Percentiles rank a stretch among this genome's conserved stretches.
Conservation (phyloP, 2,329 filamentous ascomycete species). For the Rhynchosporium secalis region DNA sequence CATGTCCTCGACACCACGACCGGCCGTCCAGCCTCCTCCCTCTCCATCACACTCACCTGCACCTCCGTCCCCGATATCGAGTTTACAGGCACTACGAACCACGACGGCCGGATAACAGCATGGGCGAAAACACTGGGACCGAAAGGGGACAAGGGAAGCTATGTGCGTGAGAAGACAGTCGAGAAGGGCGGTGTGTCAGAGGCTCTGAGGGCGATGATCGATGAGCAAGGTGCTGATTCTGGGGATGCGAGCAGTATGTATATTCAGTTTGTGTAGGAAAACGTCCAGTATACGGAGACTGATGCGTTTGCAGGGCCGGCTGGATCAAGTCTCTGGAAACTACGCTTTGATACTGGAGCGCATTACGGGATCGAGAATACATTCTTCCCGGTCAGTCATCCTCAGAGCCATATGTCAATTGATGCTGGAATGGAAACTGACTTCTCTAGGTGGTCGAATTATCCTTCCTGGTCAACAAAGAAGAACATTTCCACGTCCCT, state of each 20-base stretch:
- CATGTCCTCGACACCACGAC: slow-evolving; percentile 82
- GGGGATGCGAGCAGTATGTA: slow-evolving; percentile 11
- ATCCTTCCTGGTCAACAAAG: slow-evolving; percentile 50
- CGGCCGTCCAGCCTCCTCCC: slow-evolving; percentile 65
- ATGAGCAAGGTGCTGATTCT: slow-evolving; percentile 16
- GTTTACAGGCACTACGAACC: slow-evolving; percentile 70
- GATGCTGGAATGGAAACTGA: neutral
- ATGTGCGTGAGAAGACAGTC: slow-evolving; percentile 15
- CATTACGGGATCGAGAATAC: slow-evolving; percentile 67
- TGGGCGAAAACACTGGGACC: slow-evolving; percentile 49
- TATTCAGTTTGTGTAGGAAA: neutral
- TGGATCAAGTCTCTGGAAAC: slow-evolving; percentile 55
- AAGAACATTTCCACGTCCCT: slow-evolving; percentile 78
- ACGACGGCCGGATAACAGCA: slow-evolving; percentile 69
- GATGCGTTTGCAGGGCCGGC: slow-evolving; percentile 21
- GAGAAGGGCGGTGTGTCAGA: slow-evolving; percentile 11
- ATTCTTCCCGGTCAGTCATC: slow-evolving; percentile 51
- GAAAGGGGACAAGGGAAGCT: slow-evolving; percentile 19
- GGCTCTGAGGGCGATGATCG: slow-evolving; percentile 23
- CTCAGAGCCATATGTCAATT: neutral
- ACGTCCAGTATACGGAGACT: neutral
- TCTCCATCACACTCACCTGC: slow-evolving; percentile 55
- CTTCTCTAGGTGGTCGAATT: slow-evolving; percentile 48
- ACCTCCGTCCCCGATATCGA: slow-evolving; percentile 41
- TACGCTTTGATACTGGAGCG: slow-evolving; percentile 69